Conservation (phyloP, 2,329 filamentous ascomycete genomes). For the Xylaria sp. region DNA sequence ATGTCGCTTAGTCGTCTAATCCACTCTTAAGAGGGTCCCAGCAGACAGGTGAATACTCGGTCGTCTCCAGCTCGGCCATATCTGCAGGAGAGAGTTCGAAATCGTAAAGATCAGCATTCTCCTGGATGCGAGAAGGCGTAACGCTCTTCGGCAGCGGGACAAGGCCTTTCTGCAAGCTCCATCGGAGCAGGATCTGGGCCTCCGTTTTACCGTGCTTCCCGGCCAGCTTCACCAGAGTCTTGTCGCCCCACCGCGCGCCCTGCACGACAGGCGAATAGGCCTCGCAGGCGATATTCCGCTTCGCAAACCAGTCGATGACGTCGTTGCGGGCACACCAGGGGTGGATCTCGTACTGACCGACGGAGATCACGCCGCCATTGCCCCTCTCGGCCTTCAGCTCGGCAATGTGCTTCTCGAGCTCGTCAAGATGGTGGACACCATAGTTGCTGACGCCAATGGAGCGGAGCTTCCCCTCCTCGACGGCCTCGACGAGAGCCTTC, state of each 20-base stretch:
- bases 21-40: slow-evolving; percentile 66
- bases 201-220: slow-evolving; percentile 78
- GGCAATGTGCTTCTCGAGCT: slow-evolving; percentile 68
- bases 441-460: slow-evolving; percentile 74
- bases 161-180: slow-evolving; percentile 82
- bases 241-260: slow-evolving; percentile 77
- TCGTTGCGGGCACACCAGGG: slow-evolving; percentile 86
- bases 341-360: slow-evolving; percentile 91
- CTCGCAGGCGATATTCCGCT: slow-evolving; percentile 71
- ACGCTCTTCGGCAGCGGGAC: slow-evolving; percentile 81
- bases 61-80: slow-evolving; percentile 60
- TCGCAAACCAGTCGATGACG: slow-evolving; percentile 79
- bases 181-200: slow-evolving; percentile 82
- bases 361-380: slow-evolving; percentile 77
- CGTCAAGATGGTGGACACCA: slow-evolving; percentile 70
- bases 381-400: slow-evolving; percentile 71
- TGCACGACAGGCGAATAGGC: slow-evolving; percentile 71
- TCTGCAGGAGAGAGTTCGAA: slow-evolving; percentile 67
- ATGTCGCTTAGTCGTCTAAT: slow-evolving; percentile 54
- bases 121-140: slow-evolving; percentile 71
- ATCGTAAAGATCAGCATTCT: slow-evolving; percentile 69
- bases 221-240: slow-evolving; percentile 71
- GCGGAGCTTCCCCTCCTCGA: slow-evolving; percentile 70
- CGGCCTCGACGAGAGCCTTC: slow-evolving; percentile 71
- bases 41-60: slow-evolving; percentile 64